Conservation (phyloP, 2,329 filamentous ascomycete species). For the Colletotrichum camelliae region DNA sequence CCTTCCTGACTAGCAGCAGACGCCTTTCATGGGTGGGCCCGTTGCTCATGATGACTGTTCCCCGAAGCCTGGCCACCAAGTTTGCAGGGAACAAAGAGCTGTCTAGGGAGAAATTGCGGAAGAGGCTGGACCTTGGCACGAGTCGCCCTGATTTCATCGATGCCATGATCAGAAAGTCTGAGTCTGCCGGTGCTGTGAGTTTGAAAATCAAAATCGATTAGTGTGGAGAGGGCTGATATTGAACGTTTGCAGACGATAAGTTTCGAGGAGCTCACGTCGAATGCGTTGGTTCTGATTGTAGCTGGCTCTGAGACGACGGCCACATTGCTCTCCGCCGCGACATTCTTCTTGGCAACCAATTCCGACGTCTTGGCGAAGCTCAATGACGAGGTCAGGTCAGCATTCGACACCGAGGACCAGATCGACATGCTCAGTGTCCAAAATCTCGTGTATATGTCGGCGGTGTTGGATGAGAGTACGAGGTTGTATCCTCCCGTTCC, state of each 20-base stretch:
- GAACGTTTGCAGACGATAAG: background rate
- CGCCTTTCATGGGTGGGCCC: background rate
- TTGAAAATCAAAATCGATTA: background rate
- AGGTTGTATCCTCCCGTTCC: slow-evolving; percentile 40
- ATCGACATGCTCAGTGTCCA: slow-evolving; percentile 36
- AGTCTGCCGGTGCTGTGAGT: background rate
- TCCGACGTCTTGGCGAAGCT: slow-evolving; percentile 33
- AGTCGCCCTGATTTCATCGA: slow-evolving; percentile 9
- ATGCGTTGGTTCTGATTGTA: slow-evolving; percentile 25
- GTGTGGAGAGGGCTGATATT: too few relatives aligned
- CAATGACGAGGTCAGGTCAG: slow-evolving; percentile 38
- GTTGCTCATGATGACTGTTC: background rate
- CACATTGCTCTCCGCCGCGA: slow-evolving; percentile 28
- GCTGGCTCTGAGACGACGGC: slow-evolving; percentile 39
- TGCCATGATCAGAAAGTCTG: slow-evolving; percentile 2
- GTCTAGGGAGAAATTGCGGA: background rate
- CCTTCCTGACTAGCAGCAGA: background rate
- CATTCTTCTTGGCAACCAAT: slow-evolving; percentile 31
- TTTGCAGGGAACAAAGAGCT: background rate
- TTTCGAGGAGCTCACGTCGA: slow-evolving; percentile 14
- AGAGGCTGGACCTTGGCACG: background rate
- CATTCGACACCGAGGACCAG: slow-evolving; percentile 36
- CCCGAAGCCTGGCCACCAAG: background rate
- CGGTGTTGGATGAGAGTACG: slow-evolving; percentile 45
- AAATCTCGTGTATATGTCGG: slow-evolving; percentile 40